phyloP scores from a whole-genome alignment of 306 rosid species.

The Abrus pulchellus region DNA sequence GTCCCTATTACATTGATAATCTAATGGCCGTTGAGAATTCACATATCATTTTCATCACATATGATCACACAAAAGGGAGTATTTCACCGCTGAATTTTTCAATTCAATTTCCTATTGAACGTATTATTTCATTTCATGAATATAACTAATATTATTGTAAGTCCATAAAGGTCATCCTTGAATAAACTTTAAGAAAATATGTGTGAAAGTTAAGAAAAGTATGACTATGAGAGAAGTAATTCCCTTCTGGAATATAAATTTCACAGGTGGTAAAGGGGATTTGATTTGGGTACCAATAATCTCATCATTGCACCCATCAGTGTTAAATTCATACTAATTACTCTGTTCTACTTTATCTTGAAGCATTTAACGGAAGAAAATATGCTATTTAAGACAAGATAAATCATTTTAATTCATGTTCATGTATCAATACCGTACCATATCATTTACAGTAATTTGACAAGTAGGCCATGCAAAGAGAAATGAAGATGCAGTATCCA shows the following conservation, averaged over 20 bases:
- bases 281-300: background rate
- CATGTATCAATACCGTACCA: background rate
- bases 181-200: background rate
- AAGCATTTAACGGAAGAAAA: background rate
- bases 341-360: background rate
- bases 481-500: background rate
- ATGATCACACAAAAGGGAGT: too few relatives aligned
- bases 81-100: background rate
- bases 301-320: slow-evolving; percentile 9
- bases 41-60: too few relatives aligned
- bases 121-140: background rate
- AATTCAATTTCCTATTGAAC: background rate
- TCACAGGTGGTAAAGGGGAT: background rate
- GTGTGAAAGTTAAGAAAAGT: background rate
- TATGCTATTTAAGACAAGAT: background rate
- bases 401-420: slow-evolving; percentile 15
- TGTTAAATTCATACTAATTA: slow-evolving; percentile 3
- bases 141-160: background rate
- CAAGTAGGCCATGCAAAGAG: slow-evolving; percentile 1
- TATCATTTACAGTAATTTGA: background rate
- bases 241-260: background rate
- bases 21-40: background rate
- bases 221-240: too few relatives aligned
- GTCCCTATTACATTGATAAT: background rate
- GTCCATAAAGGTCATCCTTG: background rate